These are phyloP conservation scores for Salicornia ramosissima DNA, from an alignment of 148 eudicot genomes.

Conservation along the genomic window DNA sequence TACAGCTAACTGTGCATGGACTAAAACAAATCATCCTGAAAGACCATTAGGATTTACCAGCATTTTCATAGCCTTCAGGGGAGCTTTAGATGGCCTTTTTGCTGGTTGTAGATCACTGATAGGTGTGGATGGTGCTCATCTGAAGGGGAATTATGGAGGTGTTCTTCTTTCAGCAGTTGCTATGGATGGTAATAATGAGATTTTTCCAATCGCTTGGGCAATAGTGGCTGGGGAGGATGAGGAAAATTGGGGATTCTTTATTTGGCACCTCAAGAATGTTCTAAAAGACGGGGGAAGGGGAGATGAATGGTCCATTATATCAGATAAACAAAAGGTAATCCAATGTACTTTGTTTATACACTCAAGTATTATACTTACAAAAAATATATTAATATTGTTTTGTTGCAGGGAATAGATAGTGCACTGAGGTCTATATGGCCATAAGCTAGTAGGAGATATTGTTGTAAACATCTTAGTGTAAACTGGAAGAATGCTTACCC, in stretches of 20 bases:
- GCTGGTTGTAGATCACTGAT: not conserved
- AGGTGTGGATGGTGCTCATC: not conserved
- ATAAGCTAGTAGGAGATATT: not conserved
- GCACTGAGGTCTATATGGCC: not conserved
- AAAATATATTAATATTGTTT: too few species aligned
- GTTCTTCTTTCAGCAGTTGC: not conserved
- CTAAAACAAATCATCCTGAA: not conserved
- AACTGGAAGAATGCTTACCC: not conserved
- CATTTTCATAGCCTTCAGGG: not conserved
- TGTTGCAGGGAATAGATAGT: not conserved
- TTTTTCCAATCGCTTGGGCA: not conserved
- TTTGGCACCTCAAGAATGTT: not conserved
- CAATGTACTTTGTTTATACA: not conserved
- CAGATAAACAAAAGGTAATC: not conserved
- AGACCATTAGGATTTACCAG: not conserved
- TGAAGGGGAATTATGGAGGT: constrained; percentile 3
- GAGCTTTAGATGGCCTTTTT: not conserved
- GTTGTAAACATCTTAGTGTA: not conserved
- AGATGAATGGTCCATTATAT: not conserved
- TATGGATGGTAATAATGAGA: not conserved
- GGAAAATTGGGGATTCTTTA: not conserved
- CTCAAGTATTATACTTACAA: not conserved
- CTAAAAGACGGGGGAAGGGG: not conserved
- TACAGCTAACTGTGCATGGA: not conserved
- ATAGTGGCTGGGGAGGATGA: not conserved